A percentile compares a stretch with the other conserved stretches of the same genome.
phyloP scores from a whole-genome alignment of 495 filamentous ascomycete species.

The Aspergillus egyptiacus region DNA sequence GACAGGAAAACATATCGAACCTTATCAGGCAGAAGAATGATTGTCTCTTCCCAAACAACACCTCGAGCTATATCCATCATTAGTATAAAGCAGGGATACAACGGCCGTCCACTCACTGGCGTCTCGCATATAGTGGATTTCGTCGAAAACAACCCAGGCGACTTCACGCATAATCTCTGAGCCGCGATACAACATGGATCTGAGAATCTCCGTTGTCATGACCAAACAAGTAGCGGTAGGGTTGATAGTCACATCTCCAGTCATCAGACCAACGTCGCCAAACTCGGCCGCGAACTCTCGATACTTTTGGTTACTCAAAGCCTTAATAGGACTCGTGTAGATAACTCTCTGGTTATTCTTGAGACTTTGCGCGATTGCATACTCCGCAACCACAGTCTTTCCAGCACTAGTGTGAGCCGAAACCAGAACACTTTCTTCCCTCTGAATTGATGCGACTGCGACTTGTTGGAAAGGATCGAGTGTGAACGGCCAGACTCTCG shows the following conservation, averaged over 20 bases:
- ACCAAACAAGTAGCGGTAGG: conserved; percentile 96
- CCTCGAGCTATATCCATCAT: conserved; percentile 54
- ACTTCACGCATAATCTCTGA: conserved; percentile 99
- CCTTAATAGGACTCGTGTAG: conserved; percentile 98
- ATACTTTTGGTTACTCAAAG: conserved; percentile 97
- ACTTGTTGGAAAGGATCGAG: conserved; percentile 96
- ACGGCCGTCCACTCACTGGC: conserved; percentile 41
- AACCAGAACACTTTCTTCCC: conserved; percentile 91
- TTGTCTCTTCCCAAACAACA: conserved; percentile 98
- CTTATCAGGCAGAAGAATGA: conserved; percentile 95
- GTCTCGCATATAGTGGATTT: conserved; percentile 98
- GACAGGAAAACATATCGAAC: conserved; percentile 97
- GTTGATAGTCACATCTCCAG: conserved; percentile 97
- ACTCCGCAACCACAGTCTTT: conserved; percentile 97
- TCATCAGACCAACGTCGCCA: conserved; percentile 97
- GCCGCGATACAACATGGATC: conserved; percentile 96
- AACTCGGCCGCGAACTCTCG: conserved; percentile 93
- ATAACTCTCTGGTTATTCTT: conserved; percentile 97
- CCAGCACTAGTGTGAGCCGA: conserved; percentile 97
- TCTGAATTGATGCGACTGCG: conserved; percentile 86
- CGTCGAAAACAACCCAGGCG: conserved; percentile 94
- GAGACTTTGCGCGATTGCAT: conserved; percentile 95
- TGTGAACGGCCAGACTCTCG: conserved; percentile 76
- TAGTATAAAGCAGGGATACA: conserved; percentile 2
- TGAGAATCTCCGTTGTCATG: conserved; percentile 97